Evolutionary conservation across 2,329 filamentous ascomycete species (phyloP).

Genomic region (Talaromyces sp.): DNA sequence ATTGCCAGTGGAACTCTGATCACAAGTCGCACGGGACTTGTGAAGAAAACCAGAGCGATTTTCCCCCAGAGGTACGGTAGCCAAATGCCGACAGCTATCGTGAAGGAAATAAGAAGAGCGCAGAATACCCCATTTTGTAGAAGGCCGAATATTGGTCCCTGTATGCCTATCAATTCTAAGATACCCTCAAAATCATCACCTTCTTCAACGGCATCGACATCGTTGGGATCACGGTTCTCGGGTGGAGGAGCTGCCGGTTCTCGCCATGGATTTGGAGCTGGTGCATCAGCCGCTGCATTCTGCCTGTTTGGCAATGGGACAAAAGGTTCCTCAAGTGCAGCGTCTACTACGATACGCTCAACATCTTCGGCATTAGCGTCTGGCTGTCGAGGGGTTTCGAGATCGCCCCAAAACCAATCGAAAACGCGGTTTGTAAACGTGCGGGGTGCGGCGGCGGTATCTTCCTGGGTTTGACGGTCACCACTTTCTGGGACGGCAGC

Average conservation of each 20-base stretch:
- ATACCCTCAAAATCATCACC: constrained; percentile 95
- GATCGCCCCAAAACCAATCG: constrained; percentile 49
- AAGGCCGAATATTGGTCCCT: constrained; percentile 82
- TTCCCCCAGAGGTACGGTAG: constrained; percentile 91
- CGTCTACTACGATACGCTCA: constrained; percentile 60
- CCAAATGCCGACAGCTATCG: constrained; percentile 81
- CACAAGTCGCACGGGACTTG: constrained; percentile 69
- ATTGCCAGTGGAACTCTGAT: constrained; percentile 70
- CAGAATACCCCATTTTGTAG: constrained; percentile 96
- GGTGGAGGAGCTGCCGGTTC: constrained; percentile 59
- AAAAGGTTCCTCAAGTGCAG: constrained; percentile 61
- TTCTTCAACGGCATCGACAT: constrained; percentile 60
- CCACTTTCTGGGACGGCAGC: background rate
- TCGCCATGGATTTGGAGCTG: constrained; percentile 33
- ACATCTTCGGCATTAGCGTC: constrained; percentile 53
- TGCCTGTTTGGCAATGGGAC: constrained; percentile 53
- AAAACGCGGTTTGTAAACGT: constrained; percentile 31
- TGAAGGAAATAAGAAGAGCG: constrained; percentile 81
- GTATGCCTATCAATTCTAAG: constrained; percentile 93
- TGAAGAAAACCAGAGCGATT: constrained; percentile 73
- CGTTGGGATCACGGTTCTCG: constrained; percentile 55
- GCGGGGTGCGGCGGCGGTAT: constrained; percentile 24
- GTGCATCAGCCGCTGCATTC: constrained; percentile 38
- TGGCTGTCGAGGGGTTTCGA: constrained; percentile 32
- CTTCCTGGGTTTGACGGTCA: background rate